phyloP scores from a whole-genome alignment of 2,329 filamentous ascomycete genomes.

The Colletotrichum sp. region DNA sequence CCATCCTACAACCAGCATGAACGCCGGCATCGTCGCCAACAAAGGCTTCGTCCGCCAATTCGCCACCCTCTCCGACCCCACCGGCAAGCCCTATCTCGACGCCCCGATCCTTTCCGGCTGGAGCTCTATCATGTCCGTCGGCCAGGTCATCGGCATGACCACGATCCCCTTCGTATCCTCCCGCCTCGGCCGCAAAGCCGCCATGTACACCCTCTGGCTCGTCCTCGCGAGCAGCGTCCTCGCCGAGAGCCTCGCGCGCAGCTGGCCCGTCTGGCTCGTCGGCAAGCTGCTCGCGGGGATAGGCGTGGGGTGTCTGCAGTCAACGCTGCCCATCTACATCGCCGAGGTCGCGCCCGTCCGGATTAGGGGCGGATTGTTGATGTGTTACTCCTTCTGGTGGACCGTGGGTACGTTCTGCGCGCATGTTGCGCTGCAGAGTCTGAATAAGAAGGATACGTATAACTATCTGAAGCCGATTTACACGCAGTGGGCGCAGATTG shows the following conservation, averaged over 20 bases:
- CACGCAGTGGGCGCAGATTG: constrained; percentile 48
- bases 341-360: constrained; percentile 44
- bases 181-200: constrained; percentile 32
- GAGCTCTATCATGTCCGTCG: constrained; percentile 41
- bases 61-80: constrained; percentile 26
- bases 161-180: constrained; percentile 27
- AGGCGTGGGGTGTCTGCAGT: constrained; percentile 45
- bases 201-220: constrained; percentile 33
- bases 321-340: constrained; percentile 44
- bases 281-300: constrained; percentile 37
- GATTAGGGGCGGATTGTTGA: constrained; percentile 41
- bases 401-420: constrained; percentile 44
- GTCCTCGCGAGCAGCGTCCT: constrained; percentile 37
- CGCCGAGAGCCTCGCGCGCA: constrained; percentile 37
- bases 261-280: constrained; percentile 43
- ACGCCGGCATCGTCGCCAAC: constrained; percentile 41
- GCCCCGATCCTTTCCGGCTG: constrained; percentile 40
- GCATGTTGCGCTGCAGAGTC: constrained; percentile 40
- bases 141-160: constrained; percentile 42
- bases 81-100: constrained; percentile 31
- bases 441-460: constrained; percentile 32
- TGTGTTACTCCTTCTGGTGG: constrained; percentile 48
- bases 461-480: constrained; percentile 44
- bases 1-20: constrained; percentile 27
- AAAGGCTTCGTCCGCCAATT: constrained; percentile 41